phyloP scores from a whole-genome alignment of 805 yeast genomes.

The Ogataea naganishii region DNA sequence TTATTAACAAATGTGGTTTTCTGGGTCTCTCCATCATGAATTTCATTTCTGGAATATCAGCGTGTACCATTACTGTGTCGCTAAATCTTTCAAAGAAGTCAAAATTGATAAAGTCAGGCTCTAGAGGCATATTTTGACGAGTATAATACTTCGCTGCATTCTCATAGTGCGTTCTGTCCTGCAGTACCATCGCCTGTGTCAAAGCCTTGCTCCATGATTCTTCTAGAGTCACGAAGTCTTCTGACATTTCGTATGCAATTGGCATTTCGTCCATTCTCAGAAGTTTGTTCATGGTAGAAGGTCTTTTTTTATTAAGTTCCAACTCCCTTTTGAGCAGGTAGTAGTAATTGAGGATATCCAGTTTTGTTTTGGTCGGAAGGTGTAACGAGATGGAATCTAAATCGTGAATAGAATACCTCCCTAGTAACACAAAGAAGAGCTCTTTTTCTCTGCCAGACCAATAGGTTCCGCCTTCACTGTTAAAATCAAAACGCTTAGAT shows the following conservation, averaged over 20 bases:
- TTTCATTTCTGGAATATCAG: too few relatives aligned
- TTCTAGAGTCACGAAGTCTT: slow-evolving; percentile 33
- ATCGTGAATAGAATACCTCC: slow-evolving; percentile 40
- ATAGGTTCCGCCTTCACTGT: slow-evolving; percentile 22
- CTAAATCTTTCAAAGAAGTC: too few relatives aligned
- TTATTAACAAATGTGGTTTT: too few relatives aligned
- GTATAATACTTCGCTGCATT: too few relatives aligned
- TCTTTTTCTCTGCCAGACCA: slow-evolving; percentile 47
- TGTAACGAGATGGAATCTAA: slow-evolving; percentile 29
- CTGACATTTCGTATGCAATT: slow-evolving; percentile 42
- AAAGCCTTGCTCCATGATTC: too few relatives aligned
- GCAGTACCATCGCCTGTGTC: too few relatives aligned
- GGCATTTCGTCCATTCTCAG: slow-evolving; percentile 39
- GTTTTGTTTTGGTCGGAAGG: slow-evolving; percentile 31
- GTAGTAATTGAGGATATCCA: slow-evolving; percentile 40
- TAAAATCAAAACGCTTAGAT: slow-evolving; percentile 1
- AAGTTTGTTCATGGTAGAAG: slow-evolving; percentile 13
- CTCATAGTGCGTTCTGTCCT: too few relatives aligned
- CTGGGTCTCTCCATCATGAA: too few relatives aligned
- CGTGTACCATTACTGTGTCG: too few relatives aligned
- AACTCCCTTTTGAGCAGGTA: slow-evolving; percentile 25
- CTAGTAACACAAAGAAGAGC: slow-evolving; percentile 38
- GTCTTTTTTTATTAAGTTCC: slow-evolving; percentile 14
- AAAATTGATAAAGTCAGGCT: too few relatives aligned
- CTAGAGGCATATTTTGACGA: too few relatives aligned